phyloP scores from a whole-genome alignment of 2,329 filamentous ascomycete species.

The Elsinoe perseae region DNA sequence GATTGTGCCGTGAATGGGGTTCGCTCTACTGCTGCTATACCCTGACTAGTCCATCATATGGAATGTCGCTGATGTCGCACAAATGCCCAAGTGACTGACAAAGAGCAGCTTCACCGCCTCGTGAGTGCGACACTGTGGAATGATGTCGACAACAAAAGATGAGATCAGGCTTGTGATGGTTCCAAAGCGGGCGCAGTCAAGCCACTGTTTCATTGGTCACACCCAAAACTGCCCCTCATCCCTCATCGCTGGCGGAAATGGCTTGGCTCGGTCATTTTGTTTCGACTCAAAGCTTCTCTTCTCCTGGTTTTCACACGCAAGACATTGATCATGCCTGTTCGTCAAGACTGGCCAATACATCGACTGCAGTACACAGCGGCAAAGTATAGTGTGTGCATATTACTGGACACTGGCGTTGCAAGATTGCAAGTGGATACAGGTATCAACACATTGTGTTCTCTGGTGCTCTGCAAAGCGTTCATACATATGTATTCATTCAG shows the following conservation, averaged over 20 bases:
- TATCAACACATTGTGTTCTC: not conserved
- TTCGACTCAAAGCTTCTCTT: not conserved
- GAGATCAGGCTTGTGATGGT: conserved; percentile 6
- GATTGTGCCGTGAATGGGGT: not conserved
- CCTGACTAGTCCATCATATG: too few relatives aligned
- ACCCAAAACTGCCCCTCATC: conserved; percentile 1
- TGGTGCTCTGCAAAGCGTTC: not conserved
- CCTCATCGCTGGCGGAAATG: not conserved
- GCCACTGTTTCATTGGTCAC: conserved; percentile 8
- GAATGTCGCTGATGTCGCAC: not conserved
- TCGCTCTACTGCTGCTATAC: too few relatives aligned
- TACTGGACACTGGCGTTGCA: too few relatives aligned
- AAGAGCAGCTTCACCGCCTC: too few relatives aligned
- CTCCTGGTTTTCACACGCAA: not conserved
- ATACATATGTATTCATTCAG: not conserved
- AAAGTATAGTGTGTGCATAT: too few relatives aligned
- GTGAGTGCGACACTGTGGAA: not conserved
- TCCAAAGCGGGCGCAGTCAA: conserved; percentile 9
- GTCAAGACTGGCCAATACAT: too few relatives aligned
- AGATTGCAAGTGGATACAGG: not conserved
- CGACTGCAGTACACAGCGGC: too few relatives aligned
- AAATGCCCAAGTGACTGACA: not conserved
- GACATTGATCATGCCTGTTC: too few relatives aligned
- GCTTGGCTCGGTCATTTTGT: conserved; percentile 3
- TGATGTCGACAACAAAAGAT: not conserved